Percentiles rank a stretch among this genome's conserved stretches.
Conservation (phyloP, 164 flowering plant species). For the Magnolia changhungtana region DNA sequence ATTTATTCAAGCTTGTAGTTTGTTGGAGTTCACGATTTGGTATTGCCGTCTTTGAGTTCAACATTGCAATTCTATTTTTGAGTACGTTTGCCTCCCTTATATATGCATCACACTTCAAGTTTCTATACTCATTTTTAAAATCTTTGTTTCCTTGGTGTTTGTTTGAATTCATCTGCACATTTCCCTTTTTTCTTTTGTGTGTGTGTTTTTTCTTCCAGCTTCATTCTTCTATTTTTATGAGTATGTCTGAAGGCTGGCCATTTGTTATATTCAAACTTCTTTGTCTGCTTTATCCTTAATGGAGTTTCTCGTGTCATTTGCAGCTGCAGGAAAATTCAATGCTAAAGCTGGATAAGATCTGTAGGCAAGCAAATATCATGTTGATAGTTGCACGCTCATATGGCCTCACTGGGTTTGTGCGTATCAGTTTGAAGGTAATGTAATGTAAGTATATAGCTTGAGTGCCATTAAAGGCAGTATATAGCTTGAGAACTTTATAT, state of each 20-base stretch:
- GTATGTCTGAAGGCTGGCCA: no score
- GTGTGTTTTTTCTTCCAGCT: neutral
- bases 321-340: constrained; percentile 81
- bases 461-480: no score
- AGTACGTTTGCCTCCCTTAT: no score
- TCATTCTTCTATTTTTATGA: no score
- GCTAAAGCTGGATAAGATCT: constrained; percentile 85
- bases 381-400: constrained; percentile 90
- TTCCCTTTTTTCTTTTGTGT: neutral
- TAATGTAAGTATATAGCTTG: constrained; percentile 17
- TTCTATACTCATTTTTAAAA: neutral
- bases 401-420: constrained; percentile 92
- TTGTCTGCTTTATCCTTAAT: constrained; percentile 3
- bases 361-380: constrained; percentile 74
- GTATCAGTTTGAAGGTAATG: constrained; percentile 90
- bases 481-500: neutral
- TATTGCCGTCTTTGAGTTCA: no score
- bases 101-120: neutral
- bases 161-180: neutral
- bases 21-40: no score
- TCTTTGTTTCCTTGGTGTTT: neutral
- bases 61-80: no score
- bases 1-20: no score
- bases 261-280: neutral
- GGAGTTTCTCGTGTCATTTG: constrained; percentile 16